These are phyloP conservation scores for Vanderwaltozyma tropicalis DNA, from an alignment of 805 yeast genomes.

Conservation along the genomic window DNA sequence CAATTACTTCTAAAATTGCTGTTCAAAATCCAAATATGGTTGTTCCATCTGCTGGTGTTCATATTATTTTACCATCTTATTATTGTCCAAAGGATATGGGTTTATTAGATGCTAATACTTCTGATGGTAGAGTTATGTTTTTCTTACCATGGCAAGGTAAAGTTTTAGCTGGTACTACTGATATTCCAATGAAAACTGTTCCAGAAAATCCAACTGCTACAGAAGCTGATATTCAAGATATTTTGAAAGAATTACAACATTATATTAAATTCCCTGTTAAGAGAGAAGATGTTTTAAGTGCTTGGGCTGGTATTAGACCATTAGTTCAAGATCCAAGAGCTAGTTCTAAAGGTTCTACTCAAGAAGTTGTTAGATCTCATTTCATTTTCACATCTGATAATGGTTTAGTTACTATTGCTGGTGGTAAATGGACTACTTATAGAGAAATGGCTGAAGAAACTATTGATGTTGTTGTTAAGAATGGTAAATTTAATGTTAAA, in stretches of 20 bases:
- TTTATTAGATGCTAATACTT: conserved; percentile 78
- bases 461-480: conserved; percentile 57
- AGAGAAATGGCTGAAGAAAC: conserved; percentile 97
- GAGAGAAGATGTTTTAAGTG: conserved; percentile 83
- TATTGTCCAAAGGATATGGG: conserved; percentile 86
- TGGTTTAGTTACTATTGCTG: conserved; percentile 81
- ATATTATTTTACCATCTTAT: conserved; percentile 82
- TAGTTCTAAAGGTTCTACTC: conserved; percentile 48
- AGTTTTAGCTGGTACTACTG: conserved; percentile 94
- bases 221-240: conserved; percentile 82
- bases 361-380: conserved; percentile 86
- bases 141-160: conserved; percentile 98
- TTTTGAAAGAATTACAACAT: conserved; percentile 77
- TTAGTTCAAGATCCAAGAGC: conserved; percentile 72
- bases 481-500: conserved; percentile 32
- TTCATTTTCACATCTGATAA: conserved; percentile 60
- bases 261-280: conserved; percentile 82
- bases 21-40: conserved; percentile 58
- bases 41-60: conserved; percentile 92
- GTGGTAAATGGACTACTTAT: conserved; percentile 98
- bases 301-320: conserved; percentile 97
- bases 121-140: conserved; percentile 94
- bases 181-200: conserved; percentile 64
- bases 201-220: conserved; percentile 73
- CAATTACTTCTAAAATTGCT: conserved; percentile 24